Evolutionary conservation across 2,329 filamentous ascomycete species (phyloP), one percentile per base, ranked within the genome.

Genomic region (Neurospora sp.): DNA sequence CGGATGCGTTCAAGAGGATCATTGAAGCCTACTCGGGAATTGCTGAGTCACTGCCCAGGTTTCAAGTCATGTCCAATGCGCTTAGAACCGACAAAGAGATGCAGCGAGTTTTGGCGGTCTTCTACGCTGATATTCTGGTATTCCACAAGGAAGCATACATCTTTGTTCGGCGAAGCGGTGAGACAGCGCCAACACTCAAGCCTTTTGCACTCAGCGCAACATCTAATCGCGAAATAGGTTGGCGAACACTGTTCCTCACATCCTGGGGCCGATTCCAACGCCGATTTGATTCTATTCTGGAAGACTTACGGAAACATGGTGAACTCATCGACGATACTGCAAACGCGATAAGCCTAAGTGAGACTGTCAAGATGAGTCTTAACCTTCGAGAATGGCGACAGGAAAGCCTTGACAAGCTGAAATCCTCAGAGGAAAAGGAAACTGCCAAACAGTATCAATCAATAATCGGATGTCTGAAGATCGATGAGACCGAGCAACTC

Each of bases 91-190:
- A 82, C 5, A 38, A 71, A 0, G 74, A 80, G 0, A 80, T 86
- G 39, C 81, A 84, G 40, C 73, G 80, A 11, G 78, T 80, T 0
- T 71, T 85, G 0, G 82, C 81, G 0, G 70, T 82, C 0, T 82
- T 83, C 39, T 86, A 85, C 52, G 74, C 79, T 0, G 82, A 86
- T n/a, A 84, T 86, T 23, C 75, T 86, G 0, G 71, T 80, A 12
- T 86, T 86, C 43, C 84, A 86, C 67, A 79, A 79, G 28, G 66
- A 80, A 2, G 82, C 83, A 0, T 85, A 86, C 70, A 80, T 79
- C 15, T 84, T 84, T 57, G 78, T 86, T 19, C 75, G 78, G 0
- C 71, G 78, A 37, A 78, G 74, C 17, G 68, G 79, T 79, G 65
- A 70, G 76, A 71, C 3, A 28, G 4, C 37, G 8, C 6, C 15